These are phyloP conservation scores for Trametes versicolor DNA, from an alignment of 1,284 basidiomycete species.

Conservation along the genomic window DNA sequence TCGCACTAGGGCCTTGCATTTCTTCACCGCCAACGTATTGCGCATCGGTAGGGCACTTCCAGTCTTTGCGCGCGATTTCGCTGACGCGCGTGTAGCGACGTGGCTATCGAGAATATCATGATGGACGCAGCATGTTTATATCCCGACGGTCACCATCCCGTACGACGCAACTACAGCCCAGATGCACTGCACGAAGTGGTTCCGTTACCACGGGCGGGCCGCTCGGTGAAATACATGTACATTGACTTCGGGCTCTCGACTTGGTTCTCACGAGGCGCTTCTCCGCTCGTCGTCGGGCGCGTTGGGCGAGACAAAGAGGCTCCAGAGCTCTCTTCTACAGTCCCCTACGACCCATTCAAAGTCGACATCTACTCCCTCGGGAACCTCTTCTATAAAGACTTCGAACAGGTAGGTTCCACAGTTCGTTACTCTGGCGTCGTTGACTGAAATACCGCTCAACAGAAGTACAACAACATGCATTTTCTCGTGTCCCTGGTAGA, in stretches of 20 bases:
- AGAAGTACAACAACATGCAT: conserved; percentile 27
- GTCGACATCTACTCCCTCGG: conserved; percentile 44
- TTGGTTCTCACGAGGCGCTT: conserved; percentile 18
- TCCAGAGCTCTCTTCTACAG: conserved; percentile 40
- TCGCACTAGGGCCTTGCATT: conserved; percentile 37
- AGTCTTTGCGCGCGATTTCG: background rate
- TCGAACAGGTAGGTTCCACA: conserved; percentile 16
- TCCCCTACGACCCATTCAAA: conserved; percentile 44
- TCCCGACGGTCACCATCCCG: conserved; percentile 41
- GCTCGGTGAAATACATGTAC: conserved; percentile 39
- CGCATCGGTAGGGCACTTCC: conserved; percentile 36
- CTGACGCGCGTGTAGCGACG: conserved; percentile 34
- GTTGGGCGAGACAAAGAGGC: conserved; percentile 39
- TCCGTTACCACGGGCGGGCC: conserved; percentile 19
- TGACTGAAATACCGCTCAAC: background rate
- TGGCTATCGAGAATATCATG: conserved; percentile 42
- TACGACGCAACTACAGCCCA: conserved; percentile 7
- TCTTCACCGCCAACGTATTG: conserved; percentile 39
- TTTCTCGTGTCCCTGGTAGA: conserved; percentile 24
- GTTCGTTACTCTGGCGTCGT: background rate
- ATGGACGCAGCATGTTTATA: conserved; percentile 41
- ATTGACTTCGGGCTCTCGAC: conserved; percentile 43
- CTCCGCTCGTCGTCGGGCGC: conserved; percentile 23
- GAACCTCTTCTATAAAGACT: conserved; percentile 28
- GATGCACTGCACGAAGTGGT: conserved; percentile 24